Conservation (phyloP, 495 filamentous ascomycete species). For the Lentithecium fluviatile region DNA sequence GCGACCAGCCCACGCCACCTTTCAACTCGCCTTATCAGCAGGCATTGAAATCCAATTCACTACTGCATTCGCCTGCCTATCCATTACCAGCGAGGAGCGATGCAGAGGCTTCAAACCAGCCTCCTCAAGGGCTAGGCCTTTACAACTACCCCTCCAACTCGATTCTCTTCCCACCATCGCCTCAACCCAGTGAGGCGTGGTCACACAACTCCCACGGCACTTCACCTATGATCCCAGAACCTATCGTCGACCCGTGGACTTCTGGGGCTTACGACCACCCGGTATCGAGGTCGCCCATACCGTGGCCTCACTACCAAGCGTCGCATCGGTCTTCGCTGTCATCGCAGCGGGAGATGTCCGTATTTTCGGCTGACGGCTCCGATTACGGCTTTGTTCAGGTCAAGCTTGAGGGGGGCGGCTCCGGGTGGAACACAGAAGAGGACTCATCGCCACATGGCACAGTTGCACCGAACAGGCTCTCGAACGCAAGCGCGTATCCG, state of each 20-base stretch:
- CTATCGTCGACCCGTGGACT: slow-evolving; percentile 23
- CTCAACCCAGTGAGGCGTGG: slow-evolving; percentile 34
- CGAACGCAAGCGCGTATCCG: slow-evolving; percentile 8
- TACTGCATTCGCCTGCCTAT: slow-evolving; percentile 29
- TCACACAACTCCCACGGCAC: slow-evolving; percentile 19
- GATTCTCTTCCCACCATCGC: slow-evolving; percentile 27
- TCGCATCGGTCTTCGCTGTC: slow-evolving; percentile 35
- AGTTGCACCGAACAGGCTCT: slow-evolving; percentile 27
- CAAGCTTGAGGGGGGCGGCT: slow-evolving; percentile 20
- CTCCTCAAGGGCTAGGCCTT: slow-evolving; percentile 31
- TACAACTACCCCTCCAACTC: slow-evolving; percentile 29
- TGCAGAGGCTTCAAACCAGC: slow-evolving; percentile 22
- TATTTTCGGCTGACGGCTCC: slow-evolving; percentile 26
- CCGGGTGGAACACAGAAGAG: slow-evolving; percentile 20
- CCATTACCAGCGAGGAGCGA: slow-evolving; percentile 34
- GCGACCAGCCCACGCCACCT: slow-evolving; percentile 28
- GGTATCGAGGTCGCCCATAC: slow-evolving; percentile 24
- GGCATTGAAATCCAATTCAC: slow-evolving; percentile 19
- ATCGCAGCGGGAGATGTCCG: slow-evolving; percentile 27
- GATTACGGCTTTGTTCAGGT: slow-evolving; percentile 20
- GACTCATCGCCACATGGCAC: slow-evolving; percentile 15
- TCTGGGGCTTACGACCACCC: slow-evolving; percentile 24
- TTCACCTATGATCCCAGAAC: slow-evolving; percentile 30
- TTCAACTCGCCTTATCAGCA: slow-evolving; percentile 32
- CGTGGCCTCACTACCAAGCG: slow-evolving; percentile 13